A percentile compares a stretch with the other conserved stretches of the same genome.
phyloP scores from a whole-genome alignment of 805 yeast species.

The Monosporozyma solicola region DNA sequence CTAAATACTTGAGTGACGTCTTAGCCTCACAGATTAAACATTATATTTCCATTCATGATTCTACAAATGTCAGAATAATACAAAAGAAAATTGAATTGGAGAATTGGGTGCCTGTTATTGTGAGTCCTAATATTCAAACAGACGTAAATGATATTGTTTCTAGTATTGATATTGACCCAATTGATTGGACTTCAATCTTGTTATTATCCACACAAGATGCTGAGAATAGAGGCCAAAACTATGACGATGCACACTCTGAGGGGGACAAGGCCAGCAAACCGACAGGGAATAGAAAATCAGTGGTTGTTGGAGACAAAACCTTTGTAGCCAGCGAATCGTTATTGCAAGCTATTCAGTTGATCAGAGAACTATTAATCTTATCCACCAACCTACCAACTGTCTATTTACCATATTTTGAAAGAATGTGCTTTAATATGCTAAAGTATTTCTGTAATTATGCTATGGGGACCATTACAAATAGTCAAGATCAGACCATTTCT shows the following conservation, averaged over 20 bases:
- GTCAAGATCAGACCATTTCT: constrained; percentile 9
- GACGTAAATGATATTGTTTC: constrained; percentile 43
- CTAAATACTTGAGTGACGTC: constrained; percentile 56
- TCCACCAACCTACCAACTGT: constrained; percentile 44
- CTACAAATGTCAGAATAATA: constrained; percentile 39
- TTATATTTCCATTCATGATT: constrained; percentile 49
- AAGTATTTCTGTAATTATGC: constrained; percentile 40
- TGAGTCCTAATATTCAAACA: constrained; percentile 39
- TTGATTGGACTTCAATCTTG: constrained; percentile 38
- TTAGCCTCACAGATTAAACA: constrained; percentile 56
- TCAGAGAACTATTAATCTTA: constrained; percentile 49
- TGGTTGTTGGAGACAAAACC: constrained; percentile 45
- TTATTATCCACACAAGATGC: constrained; percentile 15
- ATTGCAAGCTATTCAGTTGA: constrained; percentile 30
- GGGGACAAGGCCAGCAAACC: neutral
- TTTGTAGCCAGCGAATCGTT: constrained; percentile 51
- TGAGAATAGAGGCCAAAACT: constrained; percentile 6
- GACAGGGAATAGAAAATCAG: constrained; percentile 32
- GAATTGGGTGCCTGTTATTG: constrained; percentile 69
- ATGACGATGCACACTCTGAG: neutral
- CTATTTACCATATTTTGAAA: constrained; percentile 32
- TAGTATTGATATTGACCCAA: constrained; percentile 39
- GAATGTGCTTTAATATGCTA: constrained; percentile 36
- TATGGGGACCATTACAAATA: constrained; percentile 18
- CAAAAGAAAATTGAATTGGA: constrained; percentile 52